phyloP scores from a whole-genome alignment of 2,329 filamentous ascomycete species.

The Helminthosporium solani region DNA sequence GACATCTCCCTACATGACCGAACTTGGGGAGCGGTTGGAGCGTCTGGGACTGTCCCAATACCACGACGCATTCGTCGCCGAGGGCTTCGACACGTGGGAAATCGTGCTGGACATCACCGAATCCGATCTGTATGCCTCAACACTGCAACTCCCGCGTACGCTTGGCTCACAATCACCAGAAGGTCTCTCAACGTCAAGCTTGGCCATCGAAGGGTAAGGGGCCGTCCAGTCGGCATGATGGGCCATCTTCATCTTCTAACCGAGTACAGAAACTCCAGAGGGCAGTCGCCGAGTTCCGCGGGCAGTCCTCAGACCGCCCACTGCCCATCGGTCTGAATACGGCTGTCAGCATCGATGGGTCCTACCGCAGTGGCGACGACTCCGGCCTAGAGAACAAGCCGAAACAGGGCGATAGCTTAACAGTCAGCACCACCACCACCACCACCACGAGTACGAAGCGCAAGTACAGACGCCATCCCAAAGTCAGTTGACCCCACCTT shows the following conservation, averaged over 20 bases:
- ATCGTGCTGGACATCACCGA: slow-evolving; percentile 82
- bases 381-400: slow-evolving; percentile 51
- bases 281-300: slow-evolving; percentile 73
- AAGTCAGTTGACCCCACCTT: slow-evolving; percentile 51
- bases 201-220: slow-evolving; percentile 78
- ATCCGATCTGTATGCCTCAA: slow-evolving; percentile 73
- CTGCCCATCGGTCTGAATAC: slow-evolving; percentile 44
- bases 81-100: slow-evolving; percentile 84
- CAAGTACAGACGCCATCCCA: slow-evolving; percentile 76
- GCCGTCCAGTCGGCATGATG: no score
- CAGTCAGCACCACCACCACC: slow-evolving; percentile 31
- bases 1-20: slow-evolving; percentile 56
- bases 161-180: slow-evolving; percentile 1
- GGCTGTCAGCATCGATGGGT: slow-evolving; percentile 56
- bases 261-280: slow-evolving; percentile 76
- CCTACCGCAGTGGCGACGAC: slow-evolving; percentile 58
- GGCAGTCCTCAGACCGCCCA: slow-evolving; percentile 45
- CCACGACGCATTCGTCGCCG: slow-evolving; percentile 68
- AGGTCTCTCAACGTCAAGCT: slow-evolving; percentile 73
- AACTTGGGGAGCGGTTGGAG: slow-evolving; percentile 66
- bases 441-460: slow-evolving; percentile 55
- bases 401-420: slow-evolving; percentile 46
- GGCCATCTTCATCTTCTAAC: no score
- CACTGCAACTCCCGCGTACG: background rate
- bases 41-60: slow-evolving; percentile 80